Conservation (phyloP, 2,329 filamentous ascomycete genomes). For the Cercospora janseana region DNA sequence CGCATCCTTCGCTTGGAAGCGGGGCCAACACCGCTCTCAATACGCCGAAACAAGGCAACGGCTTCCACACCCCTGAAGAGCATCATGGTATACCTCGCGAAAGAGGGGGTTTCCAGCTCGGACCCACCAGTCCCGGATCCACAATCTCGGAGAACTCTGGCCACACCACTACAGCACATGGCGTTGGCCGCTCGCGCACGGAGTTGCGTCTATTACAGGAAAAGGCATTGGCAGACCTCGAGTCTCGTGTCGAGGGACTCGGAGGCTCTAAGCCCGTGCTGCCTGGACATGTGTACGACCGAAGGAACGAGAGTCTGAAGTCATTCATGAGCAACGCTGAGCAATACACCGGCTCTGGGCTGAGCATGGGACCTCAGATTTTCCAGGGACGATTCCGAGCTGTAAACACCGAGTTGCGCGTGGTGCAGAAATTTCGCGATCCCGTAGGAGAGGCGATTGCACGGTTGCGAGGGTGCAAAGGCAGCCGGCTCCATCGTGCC, state of each 20-base stretch:
- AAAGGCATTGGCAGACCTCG: slow-evolving; percentile 36
- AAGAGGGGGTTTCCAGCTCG: slow-evolving; percentile 23
- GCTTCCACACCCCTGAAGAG: slow-evolving; percentile 33
- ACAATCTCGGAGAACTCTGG: slow-evolving; percentile 33
- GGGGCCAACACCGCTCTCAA: slow-evolving; percentile 32
- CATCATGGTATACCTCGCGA: slow-evolving; percentile 25
- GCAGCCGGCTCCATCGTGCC: slow-evolving; percentile 22
- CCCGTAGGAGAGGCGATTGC: slow-evolving; percentile 34
- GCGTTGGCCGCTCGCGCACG: slow-evolving; percentile 33
- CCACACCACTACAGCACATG: slow-evolving; percentile 31
- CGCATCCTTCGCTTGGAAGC: slow-evolving; percentile 34
- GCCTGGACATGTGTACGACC: slow-evolving; percentile 36
- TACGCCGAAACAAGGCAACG: slow-evolving; percentile 31
- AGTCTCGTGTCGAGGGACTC: slow-evolving; percentile 27
- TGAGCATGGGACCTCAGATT: slow-evolving; percentile 34
- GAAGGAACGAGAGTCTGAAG: slow-evolving; percentile 37
- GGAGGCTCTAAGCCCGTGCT: slow-evolving; percentile 28
- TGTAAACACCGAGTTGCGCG: slow-evolving; percentile 36
- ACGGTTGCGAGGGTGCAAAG: slow-evolving; percentile 30
- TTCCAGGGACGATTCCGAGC: slow-evolving; percentile 39
- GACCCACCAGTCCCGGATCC: slow-evolving; percentile 33
- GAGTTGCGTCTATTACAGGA: slow-evolving; percentile 36
- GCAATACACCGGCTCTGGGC: slow-evolving; percentile 17
- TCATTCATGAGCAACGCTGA: slow-evolving; percentile 30
- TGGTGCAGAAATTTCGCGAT: slow-evolving; percentile 38